Conservation (phyloP, 768 basidiomycete species). For the Termitomyces sp. region DNA sequence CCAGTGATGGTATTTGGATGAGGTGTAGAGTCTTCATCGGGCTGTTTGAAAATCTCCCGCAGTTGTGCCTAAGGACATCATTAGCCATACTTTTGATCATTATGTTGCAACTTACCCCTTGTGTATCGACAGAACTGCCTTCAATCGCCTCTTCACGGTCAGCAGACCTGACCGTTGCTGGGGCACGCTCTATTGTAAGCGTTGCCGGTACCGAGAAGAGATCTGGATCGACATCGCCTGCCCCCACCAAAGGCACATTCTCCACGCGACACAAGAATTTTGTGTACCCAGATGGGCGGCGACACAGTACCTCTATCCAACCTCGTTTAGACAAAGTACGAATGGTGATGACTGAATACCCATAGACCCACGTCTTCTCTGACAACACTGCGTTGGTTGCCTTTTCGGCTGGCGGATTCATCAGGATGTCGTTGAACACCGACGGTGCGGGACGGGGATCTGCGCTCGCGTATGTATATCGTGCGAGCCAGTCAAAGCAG, state of each 20-base stretch:
- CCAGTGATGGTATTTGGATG: slow-evolving; percentile 73
- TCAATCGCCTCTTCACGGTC: slow-evolving; percentile 17
- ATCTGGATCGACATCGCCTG: slow-evolving; percentile 84
- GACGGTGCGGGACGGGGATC: slow-evolving; percentile 86
- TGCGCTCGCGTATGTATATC: slow-evolving; percentile 91
- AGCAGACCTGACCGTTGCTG: slow-evolving; percentile 24
- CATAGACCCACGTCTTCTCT: slow-evolving; percentile 83
- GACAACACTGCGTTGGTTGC: slow-evolving; percentile 34
- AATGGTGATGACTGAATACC: slow-evolving; percentile 81
- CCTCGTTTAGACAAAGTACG: slow-evolving; percentile 66
- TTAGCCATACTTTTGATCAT: slow-evolving; percentile 1
- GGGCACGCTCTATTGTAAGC: slow-evolving; percentile 64
- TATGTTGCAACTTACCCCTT: slow-evolving; percentile 2
- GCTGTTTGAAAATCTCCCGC: slow-evolving; percentile 17
- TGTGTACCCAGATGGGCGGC: slow-evolving; percentile 86
- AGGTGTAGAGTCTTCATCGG: slow-evolving; percentile 21
- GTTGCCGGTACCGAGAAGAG: slow-evolving; percentile 62
- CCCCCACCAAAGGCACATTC: slow-evolving; percentile 80
- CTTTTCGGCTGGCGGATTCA: slow-evolving; percentile 40
- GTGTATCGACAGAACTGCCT: slow-evolving; percentile 12
- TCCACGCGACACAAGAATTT: slow-evolving; percentile 81
- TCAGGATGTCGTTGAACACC: slow-evolving; percentile 72
- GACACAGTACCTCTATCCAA: slow-evolving; percentile 83
- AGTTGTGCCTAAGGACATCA: slow-evolving; percentile 19
- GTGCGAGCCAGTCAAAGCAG: slow-evolving; percentile 95